Percentiles rank a stretch among this genome's conserved stretches.
phyloP scores from a whole-genome alignment of 352 stramenopile genomes.

The Phytophthora tentaculata region DNA sequence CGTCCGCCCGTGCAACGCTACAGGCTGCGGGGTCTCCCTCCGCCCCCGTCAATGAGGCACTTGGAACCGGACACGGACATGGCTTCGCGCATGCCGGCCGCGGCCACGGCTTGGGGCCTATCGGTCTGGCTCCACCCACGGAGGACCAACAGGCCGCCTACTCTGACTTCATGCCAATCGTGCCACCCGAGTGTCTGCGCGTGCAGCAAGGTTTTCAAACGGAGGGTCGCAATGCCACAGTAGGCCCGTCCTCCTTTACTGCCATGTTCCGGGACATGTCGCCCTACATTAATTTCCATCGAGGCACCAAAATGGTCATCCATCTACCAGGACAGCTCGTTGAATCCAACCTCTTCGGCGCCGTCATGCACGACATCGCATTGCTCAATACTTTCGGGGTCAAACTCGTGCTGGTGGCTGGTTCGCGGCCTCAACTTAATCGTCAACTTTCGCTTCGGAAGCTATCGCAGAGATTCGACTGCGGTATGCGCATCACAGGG shows the following conservation, averaged over 20 bases:
- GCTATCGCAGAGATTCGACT: slow-evolving; percentile 79
- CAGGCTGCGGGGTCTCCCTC: slow-evolving; percentile 21
- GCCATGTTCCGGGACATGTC: slow-evolving; percentile 96
- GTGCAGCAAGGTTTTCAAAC: slow-evolving; percentile 46
- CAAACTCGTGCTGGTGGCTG: slow-evolving; percentile 95
- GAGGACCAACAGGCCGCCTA: slow-evolving; percentile 30
- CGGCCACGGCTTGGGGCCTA: slow-evolving; percentile 3
- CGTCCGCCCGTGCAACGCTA: slow-evolving; percentile 24
- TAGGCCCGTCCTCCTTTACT: slow-evolving; percentile 74
- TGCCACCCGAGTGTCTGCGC: slow-evolving; percentile 79
- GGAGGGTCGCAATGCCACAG: slow-evolving; percentile 13
- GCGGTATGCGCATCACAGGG: slow-evolving; percentile 92
- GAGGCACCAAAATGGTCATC: slow-evolving; percentile 94
- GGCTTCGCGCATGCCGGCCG: slow-evolving; percentile 5
- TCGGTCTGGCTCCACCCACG: slow-evolving; percentile 2
- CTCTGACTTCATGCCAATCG: slow-evolving; percentile 73
- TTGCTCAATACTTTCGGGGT: slow-evolving; percentile 96
- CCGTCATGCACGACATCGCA: slow-evolving; percentile 96
- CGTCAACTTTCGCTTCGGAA: slow-evolving; percentile 80
- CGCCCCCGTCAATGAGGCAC: slow-evolving; percentile 15
- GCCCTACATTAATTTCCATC: slow-evolving; percentile 98
- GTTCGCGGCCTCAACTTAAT: slow-evolving; percentile 95
- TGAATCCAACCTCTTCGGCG: slow-evolving; percentile 90
- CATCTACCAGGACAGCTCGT: slow-evolving; percentile 96
- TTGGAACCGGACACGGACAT: slow-evolving; percentile 9